Evolutionary conservation across 257 asterid species (phyloP).

Genomic region (Fraxinus excelsior): DNA sequence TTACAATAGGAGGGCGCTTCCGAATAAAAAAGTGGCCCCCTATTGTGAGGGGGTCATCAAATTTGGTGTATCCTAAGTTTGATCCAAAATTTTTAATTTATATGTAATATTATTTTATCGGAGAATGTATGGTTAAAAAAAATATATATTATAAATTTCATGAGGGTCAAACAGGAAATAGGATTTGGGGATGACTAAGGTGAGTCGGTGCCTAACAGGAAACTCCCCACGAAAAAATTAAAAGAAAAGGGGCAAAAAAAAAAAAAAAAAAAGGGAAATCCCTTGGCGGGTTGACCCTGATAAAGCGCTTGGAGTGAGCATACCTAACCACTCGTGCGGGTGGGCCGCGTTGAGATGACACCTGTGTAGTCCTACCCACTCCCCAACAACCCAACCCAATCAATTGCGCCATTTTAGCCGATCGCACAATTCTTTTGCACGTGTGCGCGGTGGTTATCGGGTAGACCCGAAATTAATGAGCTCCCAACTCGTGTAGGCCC

Average conservation of each 20-base stretch:
- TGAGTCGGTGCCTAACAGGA: not conserved
- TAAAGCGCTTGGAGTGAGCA: conserved; percentile 30
- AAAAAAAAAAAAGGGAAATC: not conserved
- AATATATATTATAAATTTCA: too few relatives aligned
- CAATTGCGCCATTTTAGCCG: conserved; percentile 39
- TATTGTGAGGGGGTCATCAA: too few relatives aligned
- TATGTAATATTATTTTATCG: too few relatives aligned
- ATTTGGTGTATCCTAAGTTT: too few relatives aligned
- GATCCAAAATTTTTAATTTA: too few relatives aligned
- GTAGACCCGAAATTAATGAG: conserved; percentile 25
- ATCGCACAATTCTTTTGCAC: conserved; percentile 18
- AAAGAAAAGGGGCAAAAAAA: not conserved
- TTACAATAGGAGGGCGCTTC: too few relatives aligned
- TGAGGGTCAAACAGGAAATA: too few relatives aligned
- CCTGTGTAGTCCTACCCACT: conserved; percentile 21
- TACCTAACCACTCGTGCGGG: conserved; percentile 76
- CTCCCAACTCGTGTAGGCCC: conserved; percentile 48
- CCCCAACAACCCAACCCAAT: conserved; percentile 35
- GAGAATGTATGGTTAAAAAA: too few relatives aligned
- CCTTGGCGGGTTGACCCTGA: conserved; percentile 14
- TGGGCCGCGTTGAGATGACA: conserved; percentile 35
- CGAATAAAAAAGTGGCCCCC: too few relatives aligned
- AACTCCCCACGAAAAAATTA: not conserved
- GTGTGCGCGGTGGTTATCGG: conserved; percentile 29
- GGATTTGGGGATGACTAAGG: too few relatives aligned